Conservation (phyloP, 2,329 filamentous ascomycete species). For the Talaromyces sp. region DNA sequence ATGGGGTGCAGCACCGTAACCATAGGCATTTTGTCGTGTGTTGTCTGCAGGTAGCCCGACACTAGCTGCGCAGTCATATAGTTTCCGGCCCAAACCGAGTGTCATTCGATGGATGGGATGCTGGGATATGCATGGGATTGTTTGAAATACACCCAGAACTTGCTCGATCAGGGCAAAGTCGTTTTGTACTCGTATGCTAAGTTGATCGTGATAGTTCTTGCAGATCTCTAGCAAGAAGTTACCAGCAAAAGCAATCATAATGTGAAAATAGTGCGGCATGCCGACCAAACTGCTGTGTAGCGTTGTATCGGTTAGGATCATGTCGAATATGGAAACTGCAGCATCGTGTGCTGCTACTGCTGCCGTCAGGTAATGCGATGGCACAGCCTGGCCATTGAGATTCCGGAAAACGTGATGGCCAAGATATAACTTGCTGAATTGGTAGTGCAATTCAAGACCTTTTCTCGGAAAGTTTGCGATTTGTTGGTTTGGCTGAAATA, state of each 20-base stretch:
- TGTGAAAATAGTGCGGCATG: constrained; percentile 41
- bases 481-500: constrained; percentile 35
- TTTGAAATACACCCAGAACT: constrained; percentile 6
- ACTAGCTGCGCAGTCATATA: constrained; percentile 12
- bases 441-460: constrained; percentile 46
- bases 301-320: constrained; percentile 37
- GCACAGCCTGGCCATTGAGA: constrained; percentile 23
- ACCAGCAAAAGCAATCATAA: constrained; percentile 42
- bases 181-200: constrained; percentile 6
- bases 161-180: constrained; percentile 14
- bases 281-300: constrained; percentile 37
- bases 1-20: background rate
- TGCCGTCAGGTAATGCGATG: constrained; percentile 13
- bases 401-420: constrained; percentile 46
- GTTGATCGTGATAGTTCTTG: constrained; percentile 14
- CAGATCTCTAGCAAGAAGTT: constrained; percentile 43
- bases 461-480: constrained; percentile 48
- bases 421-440: constrained; percentile 50
- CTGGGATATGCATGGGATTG: constrained; percentile 12
- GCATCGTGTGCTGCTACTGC: constrained; percentile 27
- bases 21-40: background rate
- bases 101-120: constrained; percentile 13
- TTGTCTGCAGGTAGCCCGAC: background rate
- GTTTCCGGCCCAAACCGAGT: constrained; percentile 8
- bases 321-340: constrained; percentile 36